phyloP scores from a whole-genome alignment of 139 green algal species.

The Chlorella sp. region DNA sequence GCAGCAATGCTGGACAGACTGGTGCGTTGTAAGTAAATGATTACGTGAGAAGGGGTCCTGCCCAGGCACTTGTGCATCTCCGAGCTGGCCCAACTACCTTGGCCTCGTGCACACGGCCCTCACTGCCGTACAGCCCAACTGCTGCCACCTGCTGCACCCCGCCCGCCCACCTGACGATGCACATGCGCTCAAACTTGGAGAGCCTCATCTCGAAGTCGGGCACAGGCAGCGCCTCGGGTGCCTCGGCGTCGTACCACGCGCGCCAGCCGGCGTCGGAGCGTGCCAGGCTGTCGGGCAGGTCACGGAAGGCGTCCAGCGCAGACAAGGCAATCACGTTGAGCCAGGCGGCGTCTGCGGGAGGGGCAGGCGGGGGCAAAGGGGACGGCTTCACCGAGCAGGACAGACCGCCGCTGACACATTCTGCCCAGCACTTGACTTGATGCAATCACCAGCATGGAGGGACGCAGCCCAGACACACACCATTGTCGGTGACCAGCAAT shows the following conservation, averaged over 20 bases:
- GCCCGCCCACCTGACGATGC: slow-evolving; percentile 73
- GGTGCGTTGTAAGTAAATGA: too few species aligned
- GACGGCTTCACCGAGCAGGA: neutral
- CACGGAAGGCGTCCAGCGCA: slow-evolving; percentile 78
- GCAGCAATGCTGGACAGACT: neutral
- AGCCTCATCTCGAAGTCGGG: slow-evolving; percentile 91
- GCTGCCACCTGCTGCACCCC: neutral
- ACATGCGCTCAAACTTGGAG: slow-evolving; percentile 93
- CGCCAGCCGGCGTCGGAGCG: slow-evolving; percentile 88
- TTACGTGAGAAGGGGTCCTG: neutral
- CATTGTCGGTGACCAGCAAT: too few species aligned
- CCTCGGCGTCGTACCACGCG: slow-evolving; percentile 91
- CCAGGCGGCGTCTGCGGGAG: slow-evolving; percentile 80
- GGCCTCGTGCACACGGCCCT: neutral
- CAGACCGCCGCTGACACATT: neutral
- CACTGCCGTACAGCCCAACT: neutral
- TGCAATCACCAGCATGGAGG: too few species aligned
- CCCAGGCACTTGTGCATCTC: neutral
- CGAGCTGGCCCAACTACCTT: too few species aligned
- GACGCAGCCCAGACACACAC: too few species aligned
- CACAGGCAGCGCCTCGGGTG: slow-evolving; percentile 78
- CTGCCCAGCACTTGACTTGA: too few species aligned
- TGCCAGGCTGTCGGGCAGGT: slow-evolving; percentile 86
- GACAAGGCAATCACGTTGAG: slow-evolving; percentile 85
- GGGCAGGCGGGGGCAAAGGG: neutral